Base-by-base conservation (phyloP, 345 rosid genomes). In the Gossypium arboreum region DNA sequence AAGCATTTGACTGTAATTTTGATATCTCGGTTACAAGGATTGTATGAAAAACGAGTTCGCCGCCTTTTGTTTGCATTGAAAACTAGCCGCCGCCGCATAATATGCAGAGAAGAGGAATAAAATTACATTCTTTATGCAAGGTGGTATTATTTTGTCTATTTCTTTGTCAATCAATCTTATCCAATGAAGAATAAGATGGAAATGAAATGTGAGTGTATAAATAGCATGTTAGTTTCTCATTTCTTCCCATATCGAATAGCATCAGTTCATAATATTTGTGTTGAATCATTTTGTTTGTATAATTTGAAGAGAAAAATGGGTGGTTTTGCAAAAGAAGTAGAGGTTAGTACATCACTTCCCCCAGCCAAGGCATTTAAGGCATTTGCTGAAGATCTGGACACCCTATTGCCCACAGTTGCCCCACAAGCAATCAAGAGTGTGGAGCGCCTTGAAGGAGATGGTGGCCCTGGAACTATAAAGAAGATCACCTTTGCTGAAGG, bases 361-460 rank as follows among this genome's bases (percentile, higher is more conserved):
- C 71, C 56, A 25, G 20, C 41, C 41, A 68, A 24, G 71, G 29
- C 17, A 16, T 68, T 68, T 18, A 68, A 68, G 56, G 55, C 71
- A 9, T 22, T 47, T 24, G 56, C 48, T 47, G 56, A 47, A 24
- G 41, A 67, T 18, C 15, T 2, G 13, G 71, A 67, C 55, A 67
- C 25, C 11, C 71, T 67, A 12, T 12, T 67, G 16, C 71, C 71
- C 54, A 67, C 24, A 56, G 71, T 67, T 12, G 39, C 24, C 11
- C 71, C 56, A 1, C 39, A 67, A 0, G 54, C 55, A 24, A 45
- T 67, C 18, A 67, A 67, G 71, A 67, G 39, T 2, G 9, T 3
- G 15, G 71, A 22, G 18, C 12, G 22, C 17, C 10, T 67, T 24
- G 20, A 67, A 69, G 89, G 91, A 39, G 75, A 79, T 43, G 86